Base-by-base conservation (phyloP, 768 basidiomycete genomes). In the Leccinum arenicola region DNA sequence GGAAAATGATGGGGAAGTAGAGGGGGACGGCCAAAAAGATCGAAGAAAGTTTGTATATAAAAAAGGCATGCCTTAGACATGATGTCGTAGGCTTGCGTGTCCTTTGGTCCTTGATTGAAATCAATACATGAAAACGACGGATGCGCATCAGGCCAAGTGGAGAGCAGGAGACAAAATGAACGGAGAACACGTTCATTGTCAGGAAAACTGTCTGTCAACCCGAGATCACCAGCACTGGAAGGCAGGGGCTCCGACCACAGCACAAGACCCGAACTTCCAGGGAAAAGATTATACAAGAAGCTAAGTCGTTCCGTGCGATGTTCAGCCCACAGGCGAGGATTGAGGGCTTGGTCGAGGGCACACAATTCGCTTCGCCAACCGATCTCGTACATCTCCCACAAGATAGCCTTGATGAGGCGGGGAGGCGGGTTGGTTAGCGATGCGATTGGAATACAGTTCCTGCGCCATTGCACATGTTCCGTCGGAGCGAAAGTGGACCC, bases 311-410 rank as follows among this genome's bases (percentile, higher is more conserved):
- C 49, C 11, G 4, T 19, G 10, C 10, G 25, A 17, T 62, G n/a
- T 17, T 64, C 49, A 11, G 15, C 54, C 54, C 64, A 62, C n/a
- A 49, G n/a, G 5, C 9, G 5, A 15, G 52, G n/a, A 3, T 61
- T 64, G 11, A 58, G 38, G 38, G 45, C 43, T 3, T 36, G 43
- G 25, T 72, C 57, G 2, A 72, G 64, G 10, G 66, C 60, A 14
- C 59, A 51, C 9, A 71, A 54, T 27, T 70, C 62, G 38, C 60
- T 66, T 2, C 52, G 23, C 47, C 68, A 71, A 19, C 63, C 63
- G 12, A 65, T 59, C 33, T 71, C 61, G 4, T 55, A 56, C 0
- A 69, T 23, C 48, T 68, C 59, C 64, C 61, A 69, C 7, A 68
- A 25, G 38, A 71, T 62, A 3, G 27, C 38, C 10, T 14, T 9